These are phyloP conservation scores for Aaosphaeria pasadenensis DNA, from an alignment of 2,329 filamentous ascomycete genomes.

Conservation along the genomic window DNA sequence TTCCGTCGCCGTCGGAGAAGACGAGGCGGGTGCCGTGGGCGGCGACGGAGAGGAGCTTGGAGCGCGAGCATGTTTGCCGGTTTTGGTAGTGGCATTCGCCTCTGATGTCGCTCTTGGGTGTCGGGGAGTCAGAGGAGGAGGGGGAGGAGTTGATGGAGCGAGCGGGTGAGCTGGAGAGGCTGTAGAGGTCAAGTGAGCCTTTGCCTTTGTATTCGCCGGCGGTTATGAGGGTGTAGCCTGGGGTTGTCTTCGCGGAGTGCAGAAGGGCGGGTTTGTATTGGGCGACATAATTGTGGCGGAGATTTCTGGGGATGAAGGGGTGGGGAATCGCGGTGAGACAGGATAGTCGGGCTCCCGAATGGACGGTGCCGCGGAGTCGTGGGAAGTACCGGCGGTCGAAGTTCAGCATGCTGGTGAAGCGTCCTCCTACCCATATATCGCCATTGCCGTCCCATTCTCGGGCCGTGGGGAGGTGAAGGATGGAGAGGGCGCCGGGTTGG, in stretches of 20 bases:
- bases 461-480: slow-evolving; percentile 69
- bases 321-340: slow-evolving; percentile 68
- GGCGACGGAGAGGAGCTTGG: slow-evolving; percentile 77
- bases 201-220: slow-evolving; percentile 90
- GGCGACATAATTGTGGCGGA: slow-evolving; percentile 51
- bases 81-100: slow-evolving; percentile 55
- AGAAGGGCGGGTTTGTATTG: slow-evolving; percentile 56
- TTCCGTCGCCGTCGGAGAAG: slow-evolving; percentile 79
- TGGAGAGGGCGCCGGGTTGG: slow-evolving; percentile 77
- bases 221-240: slow-evolving; percentile 69
- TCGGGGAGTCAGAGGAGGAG: slow-evolving; percentile 17
- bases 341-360: slow-evolving; percentile 79
- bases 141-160: slow-evolving; percentile 20
- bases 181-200: slow-evolving; percentile 86
- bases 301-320: slow-evolving; percentile 62
- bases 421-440: slow-evolving; percentile 83
- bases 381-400: slow-evolving; percentile 89
- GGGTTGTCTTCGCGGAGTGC: slow-evolving; percentile 50
- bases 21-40: slow-evolving; percentile 80
- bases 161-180: slow-evolving; percentile 46
- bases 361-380: slow-evolving; percentile 70
- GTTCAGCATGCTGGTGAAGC: slow-evolving; percentile 83
- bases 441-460: slow-evolving; percentile 60
- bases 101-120: slow-evolving; percentile 14
- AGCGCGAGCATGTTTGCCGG: slow-evolving; percentile 75